phyloP scores from a whole-genome alignment of 495 filamentous ascomycete genomes.

The Xylaria scruposa region DNA sequence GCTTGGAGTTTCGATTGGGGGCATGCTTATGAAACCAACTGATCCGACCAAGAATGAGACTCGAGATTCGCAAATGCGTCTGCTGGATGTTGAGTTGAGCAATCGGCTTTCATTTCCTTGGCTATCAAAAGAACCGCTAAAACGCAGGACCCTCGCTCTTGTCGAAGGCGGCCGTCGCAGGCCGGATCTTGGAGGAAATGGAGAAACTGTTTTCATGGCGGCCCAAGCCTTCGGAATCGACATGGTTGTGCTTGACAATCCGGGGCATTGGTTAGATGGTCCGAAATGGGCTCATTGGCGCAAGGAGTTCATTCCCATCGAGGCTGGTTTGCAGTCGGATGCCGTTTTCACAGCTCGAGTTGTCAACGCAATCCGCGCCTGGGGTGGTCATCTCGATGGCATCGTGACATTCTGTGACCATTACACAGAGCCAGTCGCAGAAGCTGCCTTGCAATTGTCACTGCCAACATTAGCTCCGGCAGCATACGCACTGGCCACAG shows the following conservation, averaged over 20 bases:
- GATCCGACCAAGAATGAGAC: neutral
- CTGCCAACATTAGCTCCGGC: neutral
- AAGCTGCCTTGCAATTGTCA: neutral
- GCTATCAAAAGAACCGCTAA: neutral
- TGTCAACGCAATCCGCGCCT: neutral
- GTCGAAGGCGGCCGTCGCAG: neutral
- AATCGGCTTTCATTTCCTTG: conserved; percentile 6
- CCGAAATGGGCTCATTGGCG: neutral
- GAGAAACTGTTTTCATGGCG: conserved; percentile 10
- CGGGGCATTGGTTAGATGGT: neutral
- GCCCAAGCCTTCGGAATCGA: neutral
- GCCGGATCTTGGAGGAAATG: conserved; percentile 3
- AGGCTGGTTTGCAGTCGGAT: neutral
- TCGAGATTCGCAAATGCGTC: neutral
- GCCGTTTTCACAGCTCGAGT: neutral
- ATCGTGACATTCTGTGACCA: conserved; percentile 7
- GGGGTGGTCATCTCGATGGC: conserved; percentile 2
- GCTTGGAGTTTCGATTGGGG: neutral
- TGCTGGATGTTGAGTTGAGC: neutral
- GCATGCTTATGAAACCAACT: neutral
- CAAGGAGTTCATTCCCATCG: conserved; percentile 3
- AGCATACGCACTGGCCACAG: conserved; percentile 5
- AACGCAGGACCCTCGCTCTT: conserved; percentile 4
- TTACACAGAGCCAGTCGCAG: neutral
- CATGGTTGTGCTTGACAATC: neutral